These are phyloP conservation scores for Exophiala sideris DNA, from an alignment of 2,329 filamentous ascomycete species.

Conservation along the genomic window DNA sequence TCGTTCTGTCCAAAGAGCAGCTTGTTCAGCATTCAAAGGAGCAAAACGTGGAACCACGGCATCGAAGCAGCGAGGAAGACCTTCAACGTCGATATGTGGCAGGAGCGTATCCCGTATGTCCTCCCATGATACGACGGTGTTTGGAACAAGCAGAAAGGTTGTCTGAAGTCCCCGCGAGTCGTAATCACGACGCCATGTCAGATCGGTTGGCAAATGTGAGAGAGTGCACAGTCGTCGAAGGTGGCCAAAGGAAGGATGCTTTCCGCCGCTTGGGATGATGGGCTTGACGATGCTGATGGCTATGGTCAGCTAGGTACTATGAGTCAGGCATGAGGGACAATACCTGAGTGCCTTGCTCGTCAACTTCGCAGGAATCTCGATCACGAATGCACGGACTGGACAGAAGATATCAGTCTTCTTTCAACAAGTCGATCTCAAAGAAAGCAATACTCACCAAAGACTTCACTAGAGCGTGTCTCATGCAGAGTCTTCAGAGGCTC, in stretches of 20 bases:
- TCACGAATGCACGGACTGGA: conserved; percentile 42
- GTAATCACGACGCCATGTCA: conserved; percentile 29
- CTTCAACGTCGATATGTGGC: conserved; percentile 38
- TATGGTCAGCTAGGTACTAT: conserved; percentile 1
- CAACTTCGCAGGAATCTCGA: conserved; percentile 43
- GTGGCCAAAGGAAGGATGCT: conserved; percentile 35
- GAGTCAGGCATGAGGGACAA: conserved; percentile 9
- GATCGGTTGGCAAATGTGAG: conserved; percentile 25
- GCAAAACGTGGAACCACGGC: conserved; percentile 41
- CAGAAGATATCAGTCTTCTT: conserved; percentile 17
- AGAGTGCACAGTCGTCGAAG: conserved; percentile 26
- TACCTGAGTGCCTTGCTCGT: conserved; percentile 45
- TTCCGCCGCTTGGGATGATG: conserved; percentile 38
- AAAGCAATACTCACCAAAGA: conserved; percentile 36
- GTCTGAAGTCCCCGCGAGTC: conserved; percentile 29
- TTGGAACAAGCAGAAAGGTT: conserved; percentile 42
- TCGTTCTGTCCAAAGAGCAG: conserved; percentile 40
- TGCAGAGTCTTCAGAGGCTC: conserved; percentile 43
- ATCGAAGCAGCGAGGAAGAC: conserved; percentile 27
- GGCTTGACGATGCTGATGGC: conserved; percentile 26
- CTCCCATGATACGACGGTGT: conserved; percentile 35
- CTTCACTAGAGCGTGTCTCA: conserved; percentile 39
- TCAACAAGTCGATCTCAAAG: neutral
- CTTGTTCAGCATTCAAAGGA: conserved; percentile 39
- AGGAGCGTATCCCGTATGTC: conserved; percentile 32